Percentiles rank a stretch among this genome's conserved stretches.
Conservation (phyloP, 768 basidiomycete genomes). For the Hypholoma sublateritium region DNA sequence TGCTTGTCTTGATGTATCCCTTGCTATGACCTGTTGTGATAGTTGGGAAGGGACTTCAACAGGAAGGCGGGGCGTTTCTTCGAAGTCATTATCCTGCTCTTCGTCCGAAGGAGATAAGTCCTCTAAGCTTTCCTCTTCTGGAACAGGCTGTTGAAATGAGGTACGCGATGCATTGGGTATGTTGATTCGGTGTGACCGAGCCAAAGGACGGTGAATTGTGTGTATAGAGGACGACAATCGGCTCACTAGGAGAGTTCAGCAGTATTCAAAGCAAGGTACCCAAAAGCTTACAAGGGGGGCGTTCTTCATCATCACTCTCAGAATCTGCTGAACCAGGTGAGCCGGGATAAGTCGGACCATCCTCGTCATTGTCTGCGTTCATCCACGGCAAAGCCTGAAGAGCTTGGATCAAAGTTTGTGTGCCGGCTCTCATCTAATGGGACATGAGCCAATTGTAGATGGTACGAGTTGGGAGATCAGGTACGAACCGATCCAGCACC, state of each 20-base stretch:
- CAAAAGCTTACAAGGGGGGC: conserved; percentile 30
- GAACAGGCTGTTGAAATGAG: conserved; percentile 15
- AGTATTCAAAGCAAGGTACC: not conserved
- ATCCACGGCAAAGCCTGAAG: conserved; percentile 83
- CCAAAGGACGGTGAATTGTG: conserved; percentile 80
- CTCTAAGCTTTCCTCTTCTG: conserved; percentile 28
- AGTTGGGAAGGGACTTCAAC: conserved; percentile 13
- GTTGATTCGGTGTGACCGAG: conserved; percentile 54
- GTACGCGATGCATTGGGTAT: conserved; percentile 23
- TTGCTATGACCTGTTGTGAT: not conserved
- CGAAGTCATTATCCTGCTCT: conserved; percentile 53
- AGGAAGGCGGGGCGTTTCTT: conserved; percentile 46
- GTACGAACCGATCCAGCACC: conserved; percentile 67
- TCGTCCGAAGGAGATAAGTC: conserved; percentile 21
- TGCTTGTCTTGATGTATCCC: conserved; percentile 2
- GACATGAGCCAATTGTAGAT: conserved; percentile 11
- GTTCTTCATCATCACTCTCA: conserved; percentile 74
- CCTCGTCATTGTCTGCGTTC: conserved; percentile 71
- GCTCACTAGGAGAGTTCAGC: conserved; percentile 28
- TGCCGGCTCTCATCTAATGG: conserved; percentile 79
- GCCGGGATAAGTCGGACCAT: conserved; percentile 37
- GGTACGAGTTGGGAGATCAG: not conserved
- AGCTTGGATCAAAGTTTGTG: conserved; percentile 87
- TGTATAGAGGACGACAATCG: conserved; percentile 84
- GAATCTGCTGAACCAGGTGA: conserved; percentile 39